Base-by-base conservation (phyloP, 176 grass and related monocot species). In the Zea luxurians region DNA sequence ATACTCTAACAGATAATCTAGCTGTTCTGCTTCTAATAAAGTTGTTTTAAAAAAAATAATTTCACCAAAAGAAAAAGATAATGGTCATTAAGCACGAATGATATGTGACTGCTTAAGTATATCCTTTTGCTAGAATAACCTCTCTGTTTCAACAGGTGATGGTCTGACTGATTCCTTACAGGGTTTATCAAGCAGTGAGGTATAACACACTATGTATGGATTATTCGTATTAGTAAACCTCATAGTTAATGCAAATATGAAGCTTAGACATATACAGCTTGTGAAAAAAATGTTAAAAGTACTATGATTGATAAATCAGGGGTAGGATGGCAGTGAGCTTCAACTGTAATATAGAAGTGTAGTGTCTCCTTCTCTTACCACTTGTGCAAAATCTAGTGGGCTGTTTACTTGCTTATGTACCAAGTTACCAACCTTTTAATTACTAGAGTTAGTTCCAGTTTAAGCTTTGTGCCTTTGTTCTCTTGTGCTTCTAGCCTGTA, bases 151-250 rank as follows among this genome's bases (percentile, higher is more conserved):
- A 77, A 83, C 80, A 95, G 96, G 96, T 89, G 87, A 92, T 60
- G 92, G 90, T 9, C 79, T 99, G 68, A 95, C 96, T 54, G 88
- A 99, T 88, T 92, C 83, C 13, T 77, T 99, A 47, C 85, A 92
- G 64, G 92, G 96, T 64, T 87, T 95, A 78, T 92, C 96, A 81
- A 95, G 86, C 87, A 86, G 82, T 77, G 91, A 99, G 96, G 96
- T 99, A 90, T 17, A 81, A 76, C 45, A 76, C 20, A 71, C 6
- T 55, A 58, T 49, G 4, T 45, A 20, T 73, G 1, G 12, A 53
- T 81, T 66, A 21, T 85, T 79, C 53, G 9, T 62, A 71, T 67
- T n/a, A 12, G 1, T 74, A 79, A 43, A 34, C 68, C 2, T 5
- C 64, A 54, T 70, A 41, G 21, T 34, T 37, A 73, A 38, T 59